These are phyloP conservation scores for Candida tetrigidarum DNA, from an alignment of 1,139 yeast genomes.

Conservation along the genomic window DNA sequence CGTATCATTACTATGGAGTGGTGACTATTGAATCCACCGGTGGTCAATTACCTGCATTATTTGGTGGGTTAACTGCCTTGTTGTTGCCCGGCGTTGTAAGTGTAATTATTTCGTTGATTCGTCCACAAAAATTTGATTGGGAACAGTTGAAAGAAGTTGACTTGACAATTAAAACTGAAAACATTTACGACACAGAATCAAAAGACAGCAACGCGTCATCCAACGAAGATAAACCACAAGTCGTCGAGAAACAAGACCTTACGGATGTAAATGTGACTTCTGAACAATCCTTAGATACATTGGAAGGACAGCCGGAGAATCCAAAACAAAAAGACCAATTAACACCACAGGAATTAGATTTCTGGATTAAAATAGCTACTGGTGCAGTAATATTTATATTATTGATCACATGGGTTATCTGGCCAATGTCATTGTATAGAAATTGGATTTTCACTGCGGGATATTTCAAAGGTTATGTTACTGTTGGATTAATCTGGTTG, in stretches of 20 bases:
- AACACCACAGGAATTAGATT: conserved; percentile 19
- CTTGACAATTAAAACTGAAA: conserved; percentile 16
- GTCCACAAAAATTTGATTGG: conserved; percentile 39
- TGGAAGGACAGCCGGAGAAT: conserved; percentile 1
- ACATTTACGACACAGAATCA: not conserved
- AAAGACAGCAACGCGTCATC: not conserved
- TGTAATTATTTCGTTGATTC: conserved; percentile 29
- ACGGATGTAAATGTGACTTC: conserved; percentile 15
- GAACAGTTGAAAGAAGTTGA: conserved; percentile 25
- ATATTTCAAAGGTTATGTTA: conserved; percentile 46
- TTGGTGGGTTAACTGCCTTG: conserved; percentile 35
- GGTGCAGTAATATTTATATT: conserved; percentile 31
- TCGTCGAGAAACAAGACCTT: not conserved
- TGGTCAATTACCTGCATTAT: conserved; percentile 37
- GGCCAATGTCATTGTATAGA: conserved; percentile 53
- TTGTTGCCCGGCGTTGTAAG: conserved; percentile 35
- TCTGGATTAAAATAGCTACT: conserved; percentile 33
- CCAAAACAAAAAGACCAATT: conserved; percentile 10
- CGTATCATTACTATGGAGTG: conserved; percentile 27
- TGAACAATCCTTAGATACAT: too few species aligned
- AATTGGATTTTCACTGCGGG: conserved; percentile 41
- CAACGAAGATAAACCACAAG: not conserved
- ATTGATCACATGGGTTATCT: conserved; percentile 41
- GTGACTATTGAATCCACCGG: conserved; percentile 29
- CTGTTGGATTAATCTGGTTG: conserved; percentile 43